Base-by-base conservation (phyloP, 208 protist genomes). In the Acanthamoeba triangularis region DNA sequence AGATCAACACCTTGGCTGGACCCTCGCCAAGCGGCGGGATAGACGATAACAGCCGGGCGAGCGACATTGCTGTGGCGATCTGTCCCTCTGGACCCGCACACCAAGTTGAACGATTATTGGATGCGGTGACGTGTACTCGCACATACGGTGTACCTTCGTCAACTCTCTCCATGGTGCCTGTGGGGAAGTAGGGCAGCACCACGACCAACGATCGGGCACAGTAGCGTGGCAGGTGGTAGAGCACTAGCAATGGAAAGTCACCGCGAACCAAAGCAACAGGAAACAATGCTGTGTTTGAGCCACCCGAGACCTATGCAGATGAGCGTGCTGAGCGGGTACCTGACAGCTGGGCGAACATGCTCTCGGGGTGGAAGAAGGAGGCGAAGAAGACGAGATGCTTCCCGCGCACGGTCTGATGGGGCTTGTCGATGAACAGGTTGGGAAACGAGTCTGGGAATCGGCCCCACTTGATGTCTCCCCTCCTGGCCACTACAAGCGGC, bases 171-270 rank as follows among this genome's bases (percentile, higher is more conserved):
- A 87, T 87, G 85, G 54, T 76, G 8, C 95, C 97, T 3, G 96
- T 96, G 3, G 97, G 96, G 59, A 97, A 97, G 95, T 96, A 97
- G 11, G 97, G 97, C 49, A 97, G 52, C 25, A 97, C 74, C 0
- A 97, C 41, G 33, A 87, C 96, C 65, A 97, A 41, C 14, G 95
- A 96, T 13, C 90, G 59, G 7, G 90, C 95, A 47, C 95, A 63
- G 92, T 97, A 97, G 25, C 96, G 94, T 4, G 96, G 96, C 25
- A 97, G 49, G n/a, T 95, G 67, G 88, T 92, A 97, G 52, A 97
- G 30, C 20, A 97, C 95, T 76, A 14, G 65, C 8, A n/a, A 0
- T 10, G 10, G 20, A n/a, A 74, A 74, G 65, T 30, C 65, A 74
- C 30, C 14, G 5, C 23, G 8, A n/a, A 74, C 65, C 8, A 28